Conservation (phyloP, 345 rosid genomes). For the Salix exigua region DNA sequence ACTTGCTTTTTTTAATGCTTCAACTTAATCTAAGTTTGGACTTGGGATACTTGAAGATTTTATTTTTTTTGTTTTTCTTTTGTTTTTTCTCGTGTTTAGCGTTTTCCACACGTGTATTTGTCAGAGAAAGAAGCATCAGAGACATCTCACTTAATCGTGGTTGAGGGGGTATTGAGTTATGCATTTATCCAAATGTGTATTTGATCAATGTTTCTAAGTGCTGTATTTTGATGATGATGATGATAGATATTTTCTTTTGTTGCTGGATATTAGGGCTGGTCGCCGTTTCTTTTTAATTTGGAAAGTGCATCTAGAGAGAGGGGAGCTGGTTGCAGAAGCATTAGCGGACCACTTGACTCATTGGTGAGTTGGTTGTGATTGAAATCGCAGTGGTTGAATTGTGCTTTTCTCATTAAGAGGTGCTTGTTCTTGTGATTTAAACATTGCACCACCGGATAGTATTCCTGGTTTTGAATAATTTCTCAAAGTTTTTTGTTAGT, state of each 20-base stretch:
- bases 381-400: neutral
- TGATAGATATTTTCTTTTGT: neutral
- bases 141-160: conserved; percentile 30
- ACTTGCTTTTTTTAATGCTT: neutral
- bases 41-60: too few species aligned
- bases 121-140: conserved; percentile 18
- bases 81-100: conserved; percentile 22
- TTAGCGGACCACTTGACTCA: conserved; percentile 29
- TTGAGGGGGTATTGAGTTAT: conserved; percentile 44
- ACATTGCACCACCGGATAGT: neutral
- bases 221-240: neutral
- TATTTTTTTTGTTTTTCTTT: neutral
- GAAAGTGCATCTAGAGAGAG: conserved; percentile 38
- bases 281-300: conserved; percentile 47
- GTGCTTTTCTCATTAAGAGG: neutral
- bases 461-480: neutral
- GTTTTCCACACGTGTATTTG: conserved; percentile 44
- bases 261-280: conserved; percentile 53
- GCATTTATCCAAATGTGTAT: neutral
- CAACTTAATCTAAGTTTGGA: neutral
- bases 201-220: neutral
- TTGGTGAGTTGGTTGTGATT: conserved; percentile 31
- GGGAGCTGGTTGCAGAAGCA: conserved; percentile 31
- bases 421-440: neutral
- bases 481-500: neutral